phyloP scores from a whole-genome alignment of 106 monocot species.

The Phalaenopsis equestris region DNA sequence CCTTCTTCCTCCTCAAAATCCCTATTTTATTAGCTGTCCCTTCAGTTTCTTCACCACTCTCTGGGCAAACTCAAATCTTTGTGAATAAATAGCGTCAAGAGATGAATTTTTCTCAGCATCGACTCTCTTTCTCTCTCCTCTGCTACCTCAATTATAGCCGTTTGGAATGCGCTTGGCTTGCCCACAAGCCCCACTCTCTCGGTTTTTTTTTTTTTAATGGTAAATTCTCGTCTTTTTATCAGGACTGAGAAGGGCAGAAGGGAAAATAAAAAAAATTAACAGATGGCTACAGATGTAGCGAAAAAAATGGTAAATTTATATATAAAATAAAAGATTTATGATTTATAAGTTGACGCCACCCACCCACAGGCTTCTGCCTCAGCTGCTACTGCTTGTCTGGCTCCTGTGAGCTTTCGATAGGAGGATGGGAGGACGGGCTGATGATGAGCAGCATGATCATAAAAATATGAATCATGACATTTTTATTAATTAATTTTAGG shows the following conservation, averaged over 20 bases:
- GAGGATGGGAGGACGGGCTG: too few species aligned
- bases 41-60: neutral
- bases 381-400: too few species aligned
- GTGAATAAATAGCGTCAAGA: neutral
- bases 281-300: neutral
- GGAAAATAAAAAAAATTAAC: neutral
- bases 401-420: too few species aligned
- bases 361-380: too few species aligned
- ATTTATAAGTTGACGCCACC: too few species aligned
- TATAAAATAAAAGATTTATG: too few species aligned
- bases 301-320: neutral
- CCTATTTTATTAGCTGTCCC: neutral
- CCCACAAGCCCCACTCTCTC: neutral
- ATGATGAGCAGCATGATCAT: too few species aligned
- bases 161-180: constrained; percentile 9
- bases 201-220: neutral
- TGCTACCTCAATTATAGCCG: constrained; percentile 21
- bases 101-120: neutral
- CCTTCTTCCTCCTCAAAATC: neutral
- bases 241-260: neutral
- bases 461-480: too few species aligned
- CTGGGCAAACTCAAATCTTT: neutral
- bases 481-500: too few species aligned
- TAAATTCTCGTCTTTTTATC: neutral
- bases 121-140: neutral